phyloP scores from a whole-genome alignment of 345 rosid species.

The Reutealis trisperma region DNA sequence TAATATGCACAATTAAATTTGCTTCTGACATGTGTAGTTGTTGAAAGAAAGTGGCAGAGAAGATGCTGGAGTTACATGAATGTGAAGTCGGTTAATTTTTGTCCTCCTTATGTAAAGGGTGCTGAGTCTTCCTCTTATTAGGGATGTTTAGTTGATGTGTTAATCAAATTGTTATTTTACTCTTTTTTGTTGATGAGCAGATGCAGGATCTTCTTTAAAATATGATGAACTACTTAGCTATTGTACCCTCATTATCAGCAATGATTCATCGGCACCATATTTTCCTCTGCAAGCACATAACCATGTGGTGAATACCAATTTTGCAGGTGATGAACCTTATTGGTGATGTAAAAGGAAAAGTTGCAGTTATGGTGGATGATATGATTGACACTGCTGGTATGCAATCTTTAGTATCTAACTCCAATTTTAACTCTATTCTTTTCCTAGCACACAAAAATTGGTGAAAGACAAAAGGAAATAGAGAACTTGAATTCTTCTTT shows the following conservation, averaged over 20 bases:
- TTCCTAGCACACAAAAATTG: neutral
- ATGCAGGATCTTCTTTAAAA: neutral
- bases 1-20: neutral
- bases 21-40: neutral
- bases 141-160: neutral
- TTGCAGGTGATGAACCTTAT: conserved; percentile 37
- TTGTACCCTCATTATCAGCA: neutral
- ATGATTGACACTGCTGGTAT: conserved; percentile 42
- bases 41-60: neutral
- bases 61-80: neutral
- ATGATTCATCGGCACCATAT: neutral
- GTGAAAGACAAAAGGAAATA: neutral
- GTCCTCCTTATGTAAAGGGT: neutral
- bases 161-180: neutral
- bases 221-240: neutral
- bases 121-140: neutral
- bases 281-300: neutral
- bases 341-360: conserved; percentile 34
- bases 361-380: conserved; percentile 41
- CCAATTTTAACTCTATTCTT: neutral
- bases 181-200: neutral
- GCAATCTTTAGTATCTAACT: conserved; percentile 14
- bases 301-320: neutral
- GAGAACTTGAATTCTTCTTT: neutral
- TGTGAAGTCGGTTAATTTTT: neutral